phyloP scores from a whole-genome alignment of 2,329 filamentous ascomycete genomes.

The Trichoderma afroharzianum region DNA sequence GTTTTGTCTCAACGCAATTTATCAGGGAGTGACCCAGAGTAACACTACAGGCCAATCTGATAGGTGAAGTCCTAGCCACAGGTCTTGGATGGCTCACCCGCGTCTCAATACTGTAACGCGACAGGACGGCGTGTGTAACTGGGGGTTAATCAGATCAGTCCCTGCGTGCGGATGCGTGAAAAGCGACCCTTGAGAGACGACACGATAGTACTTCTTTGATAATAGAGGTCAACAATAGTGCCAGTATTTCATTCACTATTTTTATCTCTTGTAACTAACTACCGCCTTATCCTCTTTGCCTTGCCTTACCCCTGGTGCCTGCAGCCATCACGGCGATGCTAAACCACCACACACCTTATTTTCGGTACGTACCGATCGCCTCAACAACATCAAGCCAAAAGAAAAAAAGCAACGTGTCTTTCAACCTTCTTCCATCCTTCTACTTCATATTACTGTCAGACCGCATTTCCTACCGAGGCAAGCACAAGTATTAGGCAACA shows the following conservation, averaged over 20 bases:
- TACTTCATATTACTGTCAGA: neutral
- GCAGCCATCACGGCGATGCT: neutral
- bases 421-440: neutral
- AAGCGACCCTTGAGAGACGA: neutral
- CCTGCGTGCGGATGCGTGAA: neutral
- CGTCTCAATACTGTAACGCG: neutral
- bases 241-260: neutral
- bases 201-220: neutral
- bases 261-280: neutral
- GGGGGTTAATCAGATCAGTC: neutral
- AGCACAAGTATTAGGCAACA: neutral
- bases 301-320: neutral
- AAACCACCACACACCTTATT: neutral
- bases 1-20: constrained; percentile 6
- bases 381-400: neutral
- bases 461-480: neutral
- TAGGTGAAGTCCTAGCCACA: neutral
- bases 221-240: neutral
- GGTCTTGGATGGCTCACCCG: neutral
- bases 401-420: neutral
- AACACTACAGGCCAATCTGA: neutral
- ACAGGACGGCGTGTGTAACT: constrained; percentile 1
- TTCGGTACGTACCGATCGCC: neutral
- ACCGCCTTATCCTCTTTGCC: neutral
- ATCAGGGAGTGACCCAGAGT: neutral